Evolutionary conservation across 352 stramenopile species (phyloP), one percentile per base, ranked within the genome.

Genomic region (Pythium apleroticum): DNA sequence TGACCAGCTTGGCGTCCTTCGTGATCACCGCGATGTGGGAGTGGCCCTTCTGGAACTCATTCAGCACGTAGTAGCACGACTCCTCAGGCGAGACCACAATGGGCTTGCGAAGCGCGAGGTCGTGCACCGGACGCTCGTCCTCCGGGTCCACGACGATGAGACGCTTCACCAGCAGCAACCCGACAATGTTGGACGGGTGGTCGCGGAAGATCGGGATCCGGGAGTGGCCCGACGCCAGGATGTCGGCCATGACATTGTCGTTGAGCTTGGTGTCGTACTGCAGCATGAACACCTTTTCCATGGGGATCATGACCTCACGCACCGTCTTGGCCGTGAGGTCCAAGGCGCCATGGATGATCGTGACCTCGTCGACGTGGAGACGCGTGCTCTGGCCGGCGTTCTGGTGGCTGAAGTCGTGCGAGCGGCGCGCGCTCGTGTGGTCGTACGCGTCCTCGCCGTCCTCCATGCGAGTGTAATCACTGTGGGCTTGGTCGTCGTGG

Each of bases 341-440:
- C 48, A 98, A 61, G 14, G 92, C 90, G 37, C 94, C 95, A 65
- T 97, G 89, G 56, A 98, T 96, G 63, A 98, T 96, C 1, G 78
- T 94, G 1, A 98, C 89, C 74, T 98, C 93, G 64, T 97, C 89
- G 31, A 79, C 77, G 57, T 90, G 73, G n/a, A 93, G 58, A 17
- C 73, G 55, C 2, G 83, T 90, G 27, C 78, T 73, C 57, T 75
- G 71, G 11, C 72, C 68, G 41, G 72, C 65, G 30, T 33, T 33
- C 4, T 41, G 35, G 35, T 41, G 35, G 35, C 35, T 41, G 10
- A 41, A 41, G 35, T 41, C 35, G 10, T 41, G 35, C 12, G 35
- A 41, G 35, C 35, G 35, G 12, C 35, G 35, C 35, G 35, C 35
- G 35, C 35, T 41, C 35, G 35, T 41, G 35, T 41, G 35, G 35